Evolutionary conservation across 148 eudicot species (phyloP).

Genomic region (Rhododendron vialii): DNA sequence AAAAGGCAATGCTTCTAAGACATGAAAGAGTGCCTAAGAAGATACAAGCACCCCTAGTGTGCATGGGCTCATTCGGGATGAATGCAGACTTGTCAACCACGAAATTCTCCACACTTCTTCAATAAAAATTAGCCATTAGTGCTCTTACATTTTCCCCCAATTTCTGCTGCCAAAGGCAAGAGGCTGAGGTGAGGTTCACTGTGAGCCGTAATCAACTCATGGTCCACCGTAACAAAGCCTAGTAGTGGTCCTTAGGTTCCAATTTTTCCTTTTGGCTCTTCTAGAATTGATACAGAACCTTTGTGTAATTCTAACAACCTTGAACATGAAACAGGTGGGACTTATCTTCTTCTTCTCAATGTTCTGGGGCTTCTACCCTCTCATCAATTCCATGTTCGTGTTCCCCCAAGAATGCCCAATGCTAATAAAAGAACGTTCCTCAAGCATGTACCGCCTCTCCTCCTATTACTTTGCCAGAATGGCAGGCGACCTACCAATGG

Average conservation of each 20-base stretch:
- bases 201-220: background rate
- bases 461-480: conserved; percentile 71
- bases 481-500: conserved; percentile 81
- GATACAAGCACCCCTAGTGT: background rate
- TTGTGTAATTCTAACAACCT: background rate
- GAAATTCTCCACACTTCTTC: background rate
- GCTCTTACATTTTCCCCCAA: background rate
- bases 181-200: background rate
- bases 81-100: background rate
- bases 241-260: background rate
- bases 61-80: background rate
- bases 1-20: background rate
- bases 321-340: conserved; percentile 44
- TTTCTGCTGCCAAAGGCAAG: background rate
- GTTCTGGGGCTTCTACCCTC: conserved; percentile 90
- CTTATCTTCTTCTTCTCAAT: conserved; percentile 81
- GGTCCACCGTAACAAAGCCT: background rate
- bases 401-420: conserved; percentile 81
- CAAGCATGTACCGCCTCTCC: conserved; percentile 79
- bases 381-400: conserved; percentile 64
- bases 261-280: background rate
- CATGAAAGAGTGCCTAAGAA: background rate
- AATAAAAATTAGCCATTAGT: background rate
- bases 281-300: background rate
- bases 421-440: conserved; percentile 56